Conservation (phyloP, 2,329 filamentous ascomycete species). For the Hymenoscyphus occultus region DNA sequence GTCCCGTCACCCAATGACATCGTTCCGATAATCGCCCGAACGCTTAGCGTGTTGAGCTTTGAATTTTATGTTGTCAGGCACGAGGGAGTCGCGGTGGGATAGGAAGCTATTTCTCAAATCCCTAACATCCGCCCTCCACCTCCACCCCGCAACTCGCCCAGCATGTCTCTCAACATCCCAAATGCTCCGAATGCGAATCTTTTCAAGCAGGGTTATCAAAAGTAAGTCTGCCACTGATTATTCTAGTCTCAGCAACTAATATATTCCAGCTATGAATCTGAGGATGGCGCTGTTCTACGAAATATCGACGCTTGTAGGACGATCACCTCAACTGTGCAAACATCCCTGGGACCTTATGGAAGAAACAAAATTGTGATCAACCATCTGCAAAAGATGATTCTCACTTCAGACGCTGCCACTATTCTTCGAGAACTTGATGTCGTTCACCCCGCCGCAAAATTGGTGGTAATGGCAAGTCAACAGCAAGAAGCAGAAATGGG, state of each 20-base stretch:
- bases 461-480: slow-evolving; percentile 97
- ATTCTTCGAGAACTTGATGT: slow-evolving; percentile 97
- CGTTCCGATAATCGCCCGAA: not conserved
- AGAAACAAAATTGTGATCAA: slow-evolving; percentile 99
- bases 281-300: slow-evolving; percentile 96
- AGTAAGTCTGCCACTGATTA: slow-evolving; percentile 51
- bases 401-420: slow-evolving; percentile 95
- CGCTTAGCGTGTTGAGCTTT: slow-evolving; percentile 16
- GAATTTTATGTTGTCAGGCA: slow-evolving; percentile 15
- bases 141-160: slow-evolving; percentile 16
- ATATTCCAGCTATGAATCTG: slow-evolving; percentile 80
- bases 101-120: slow-evolving; percentile 11
- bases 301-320: slow-evolving; percentile 98
- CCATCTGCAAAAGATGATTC: slow-evolving; percentile 98
- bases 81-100: slow-evolving; percentile 12
- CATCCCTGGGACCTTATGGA: slow-evolving; percentile 92
- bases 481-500: slow-evolving; percentile 99
- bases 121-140: not conserved
- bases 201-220: slow-evolving; percentile 93
- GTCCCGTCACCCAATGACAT: not conserved
- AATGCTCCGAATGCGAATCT: slow-evolving; percentile 88
- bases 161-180: slow-evolving; percentile 95
- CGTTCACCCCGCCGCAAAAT: slow-evolving; percentile 94
- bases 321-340: slow-evolving; percentile 94
- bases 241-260: slow-evolving; percentile 26